phyloP scores from a whole-genome alignment of 2,329 filamentous ascomycete genomes.

The Colletotrichum somersetense region DNA sequence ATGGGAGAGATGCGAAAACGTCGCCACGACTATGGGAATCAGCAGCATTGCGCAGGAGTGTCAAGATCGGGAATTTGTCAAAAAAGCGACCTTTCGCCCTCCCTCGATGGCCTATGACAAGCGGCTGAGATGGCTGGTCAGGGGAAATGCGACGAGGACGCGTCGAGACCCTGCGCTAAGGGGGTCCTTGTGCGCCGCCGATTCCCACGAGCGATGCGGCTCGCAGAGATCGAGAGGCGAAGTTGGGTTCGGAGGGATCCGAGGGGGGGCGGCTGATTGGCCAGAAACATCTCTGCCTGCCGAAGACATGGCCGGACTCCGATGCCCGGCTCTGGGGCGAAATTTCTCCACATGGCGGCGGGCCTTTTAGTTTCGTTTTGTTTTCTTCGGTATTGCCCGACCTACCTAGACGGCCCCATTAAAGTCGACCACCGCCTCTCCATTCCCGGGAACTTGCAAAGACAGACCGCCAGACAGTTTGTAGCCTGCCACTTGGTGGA shows the following conservation, averaged over 20 bases:
- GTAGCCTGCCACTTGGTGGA: too few species aligned
- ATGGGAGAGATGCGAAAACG: constrained; percentile 22
- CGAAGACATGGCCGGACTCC: background rate
- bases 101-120: background rate
- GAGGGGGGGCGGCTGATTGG: constrained; percentile 27
- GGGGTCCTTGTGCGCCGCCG: constrained; percentile 38
- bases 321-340: background rate
- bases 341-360: background rate
- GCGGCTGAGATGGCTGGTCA: constrained; percentile 9
- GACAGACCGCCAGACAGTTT: background rate
- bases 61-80: constrained; percentile 19
- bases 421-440: background rate
- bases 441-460: background rate
- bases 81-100: background rate
- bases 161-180: constrained; percentile 28
- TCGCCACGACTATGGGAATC: constrained; percentile 18
- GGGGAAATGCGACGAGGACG: background rate
- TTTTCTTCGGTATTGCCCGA: constrained; percentile 3
- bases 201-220: constrained; percentile 49
- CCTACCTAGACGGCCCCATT: background rate
- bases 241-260: background rate
- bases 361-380: background rate
- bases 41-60: background rate
- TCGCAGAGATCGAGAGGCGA: constrained; percentile 46
- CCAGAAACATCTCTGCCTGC: background rate